Evolutionary conservation across 345 rosid genomes (phyloP), one percentile per base, ranked within the genome.

Genomic region (Ceriops zippeliana): DNA sequence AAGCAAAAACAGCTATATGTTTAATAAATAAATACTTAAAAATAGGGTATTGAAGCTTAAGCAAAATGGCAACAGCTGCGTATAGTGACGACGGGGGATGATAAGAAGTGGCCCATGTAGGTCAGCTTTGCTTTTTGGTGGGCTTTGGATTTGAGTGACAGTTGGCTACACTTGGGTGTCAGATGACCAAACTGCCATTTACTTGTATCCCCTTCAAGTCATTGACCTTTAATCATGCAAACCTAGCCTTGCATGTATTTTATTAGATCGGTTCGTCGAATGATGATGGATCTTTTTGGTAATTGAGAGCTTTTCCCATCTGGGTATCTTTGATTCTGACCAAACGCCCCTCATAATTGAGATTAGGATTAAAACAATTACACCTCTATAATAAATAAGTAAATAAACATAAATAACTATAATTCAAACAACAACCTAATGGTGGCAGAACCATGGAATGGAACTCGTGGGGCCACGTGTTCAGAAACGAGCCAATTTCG

Each of bases 71-170:
- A 42, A 15, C 79, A 77, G 90, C 75, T 80, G 85, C 89, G 82
- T 87, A 89, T 78, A 74, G 82, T 73, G 89, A 85, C 87, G 84
- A 79, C 68, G 83, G 77, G 49, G 68, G 85, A 86, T 81, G 79
- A 81, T 71, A 78, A 77, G n/a, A 69, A 56, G 73, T 52, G 65
- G 82, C 54, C 68, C 80, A 67, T 62, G 84, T 77, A 73, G 83
- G 83, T 72, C 87, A 72, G 61, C 78, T 79, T 75, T 68, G 75
- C 80, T 42, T 79, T 79, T 73, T 60, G 76, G 63, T 73, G 75
- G 76, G 66, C 31, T 62, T 82, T 82, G 85, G 86, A 85, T 70
- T 83, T 74, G 79, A 71, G 83, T 86, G 86, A 84, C 79, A 78
- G 75, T 80, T 77, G 75, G 80, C 59, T 64, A 30, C 28, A 58